phyloP scores from a whole-genome alignment of 2,329 filamentous ascomycete species.

The Aureobasidium pullulans region DNA sequence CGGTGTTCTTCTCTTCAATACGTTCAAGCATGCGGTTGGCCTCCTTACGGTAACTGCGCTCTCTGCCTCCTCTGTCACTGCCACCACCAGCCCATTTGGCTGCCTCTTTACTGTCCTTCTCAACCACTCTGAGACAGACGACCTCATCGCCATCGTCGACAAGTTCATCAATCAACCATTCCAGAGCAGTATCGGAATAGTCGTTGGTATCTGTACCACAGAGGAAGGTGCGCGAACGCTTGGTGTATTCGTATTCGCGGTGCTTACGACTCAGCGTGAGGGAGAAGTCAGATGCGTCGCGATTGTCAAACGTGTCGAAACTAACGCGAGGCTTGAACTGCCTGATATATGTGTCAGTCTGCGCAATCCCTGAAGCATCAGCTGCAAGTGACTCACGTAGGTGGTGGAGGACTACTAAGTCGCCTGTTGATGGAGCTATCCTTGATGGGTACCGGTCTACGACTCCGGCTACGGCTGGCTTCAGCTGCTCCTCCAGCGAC shows the following conservation, averaged over 20 bases:
- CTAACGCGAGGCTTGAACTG: conserved; percentile 61
- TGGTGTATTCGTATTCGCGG: conserved; percentile 72
- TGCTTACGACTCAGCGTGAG: conserved; percentile 81
- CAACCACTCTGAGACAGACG: conserved; percentile 80
- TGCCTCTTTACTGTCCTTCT: conserved; percentile 68
- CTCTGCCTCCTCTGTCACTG: conserved; percentile 54
- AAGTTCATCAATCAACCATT: conserved; percentile 86
- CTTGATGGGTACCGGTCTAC: conserved; percentile 15
- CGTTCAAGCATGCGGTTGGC: conserved; percentile 66
- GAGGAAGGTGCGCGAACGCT: conserved; percentile 79
- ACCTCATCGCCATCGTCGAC: conserved; percentile 92
- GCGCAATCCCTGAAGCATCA: background rate
- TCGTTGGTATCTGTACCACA: conserved; percentile 86
- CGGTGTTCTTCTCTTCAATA: conserved; percentile 72
- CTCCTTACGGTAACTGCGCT: conserved; percentile 59
- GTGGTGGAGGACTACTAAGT: conserved; percentile 19
- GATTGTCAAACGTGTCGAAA: conserved; percentile 66
- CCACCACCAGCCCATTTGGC: conserved; percentile 32
- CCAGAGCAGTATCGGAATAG: conserved; percentile 85
- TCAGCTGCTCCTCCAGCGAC: conserved; percentile 17
- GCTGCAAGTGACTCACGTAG: conserved; percentile 15
- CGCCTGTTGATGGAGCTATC: conserved; percentile 13
- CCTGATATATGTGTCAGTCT: conserved; percentile 27
- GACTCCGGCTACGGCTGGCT: conserved; percentile 17
- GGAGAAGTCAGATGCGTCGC: conserved; percentile 61